phyloP scores from a whole-genome alignment of 2,329 filamentous ascomycete species.

The Lithohypha guttulata region DNA sequence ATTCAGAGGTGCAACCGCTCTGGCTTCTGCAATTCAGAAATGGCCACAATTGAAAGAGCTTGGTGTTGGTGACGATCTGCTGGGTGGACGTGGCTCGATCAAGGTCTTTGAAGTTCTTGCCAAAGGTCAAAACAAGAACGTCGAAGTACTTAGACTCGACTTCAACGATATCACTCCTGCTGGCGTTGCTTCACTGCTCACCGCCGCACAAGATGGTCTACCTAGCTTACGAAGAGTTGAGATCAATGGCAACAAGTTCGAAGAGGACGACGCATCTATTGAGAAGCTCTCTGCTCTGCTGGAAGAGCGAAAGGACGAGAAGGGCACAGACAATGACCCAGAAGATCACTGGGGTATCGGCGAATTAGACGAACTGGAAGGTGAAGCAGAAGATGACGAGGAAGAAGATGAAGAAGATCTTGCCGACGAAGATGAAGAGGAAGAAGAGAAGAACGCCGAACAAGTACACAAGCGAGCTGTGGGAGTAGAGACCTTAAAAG shows the following conservation, averaged over 20 bases:
- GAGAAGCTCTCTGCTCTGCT: conserved; percentile 59
- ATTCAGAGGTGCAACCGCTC: conserved; percentile 61
- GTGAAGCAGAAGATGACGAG: conserved; percentile 57
- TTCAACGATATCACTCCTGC: conserved; percentile 86
- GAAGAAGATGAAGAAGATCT: conserved; percentile 59
- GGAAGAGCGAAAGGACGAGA: conserved; percentile 65
- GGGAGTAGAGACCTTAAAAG: conserved; percentile 61
- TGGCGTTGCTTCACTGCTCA: conserved; percentile 60
- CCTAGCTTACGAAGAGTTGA: conserved; percentile 76
- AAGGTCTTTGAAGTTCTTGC: conserved; percentile 62
- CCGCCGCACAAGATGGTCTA: conserved; percentile 56
- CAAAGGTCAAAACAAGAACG: conserved; percentile 63
- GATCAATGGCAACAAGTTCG: conserved; percentile 91
- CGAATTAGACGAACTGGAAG: conserved; percentile 74
- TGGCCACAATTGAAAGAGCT: conserved; percentile 75
- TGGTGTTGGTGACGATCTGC: conserved; percentile 76
- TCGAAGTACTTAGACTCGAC: conserved; percentile 74
- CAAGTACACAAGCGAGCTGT: conserved; percentile 40
- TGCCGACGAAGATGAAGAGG: conserved; percentile 47
- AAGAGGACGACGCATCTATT: conserved; percentile 69
- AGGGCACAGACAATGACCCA: conserved; percentile 48
- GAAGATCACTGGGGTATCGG: conserved; percentile 81
- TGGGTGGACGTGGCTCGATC: conserved; percentile 66
- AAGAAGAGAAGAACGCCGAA: conserved; percentile 50
- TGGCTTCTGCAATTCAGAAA: conserved; percentile 60